Base-by-base conservation (phyloP, 176 grass and related monocot genomes). In the Poa annua region DNA sequence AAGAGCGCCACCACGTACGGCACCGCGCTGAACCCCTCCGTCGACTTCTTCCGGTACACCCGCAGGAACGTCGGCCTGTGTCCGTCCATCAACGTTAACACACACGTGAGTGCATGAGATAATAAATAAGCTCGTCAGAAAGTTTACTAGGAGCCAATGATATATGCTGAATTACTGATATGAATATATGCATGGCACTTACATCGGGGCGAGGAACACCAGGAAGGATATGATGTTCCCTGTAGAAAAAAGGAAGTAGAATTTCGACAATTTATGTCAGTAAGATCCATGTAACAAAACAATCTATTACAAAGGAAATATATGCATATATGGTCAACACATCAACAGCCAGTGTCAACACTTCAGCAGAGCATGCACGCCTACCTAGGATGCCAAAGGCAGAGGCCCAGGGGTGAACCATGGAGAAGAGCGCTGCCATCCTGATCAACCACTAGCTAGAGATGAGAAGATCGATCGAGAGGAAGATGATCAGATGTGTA, bases 1-100 rank as follows among this genome's bases (percentile, higher is more conserved):
- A 98, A 98, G 75, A 98, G 60, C 14, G 92, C 92, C 84, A 98
- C 89, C 81, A 91, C 82, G 76, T 98, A 98, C 11, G 96, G 96
- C 60, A 91, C 85, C 16, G 90, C 90, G 77, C 94, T 92, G 86
- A 98, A 98, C 26, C 88, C 85, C 84, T 92, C 80, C 15, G 96
- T 98, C 45, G 96, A 91, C 80, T 87, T 93, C 85, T 85, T 94
- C 41, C 76, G 82, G 42, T 86, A 91, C 62, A 98, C 85, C 12
- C 82, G 85, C 32, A 84, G 67, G 61, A 98, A 95, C 61, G 92
- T 98, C 34, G 92, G 92, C 11, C 94, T 47, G 41, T 9, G 41
- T 9, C 41, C 41, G 9, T 42, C 41, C 29, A 29, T 1, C 29
- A 29, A 29, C 29, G 29, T 29, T 29, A 42, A 42, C 8, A 9